Conservation (phyloP, 2,329 filamentous ascomycete species). For the Trichoderma simmonsii region DNA sequence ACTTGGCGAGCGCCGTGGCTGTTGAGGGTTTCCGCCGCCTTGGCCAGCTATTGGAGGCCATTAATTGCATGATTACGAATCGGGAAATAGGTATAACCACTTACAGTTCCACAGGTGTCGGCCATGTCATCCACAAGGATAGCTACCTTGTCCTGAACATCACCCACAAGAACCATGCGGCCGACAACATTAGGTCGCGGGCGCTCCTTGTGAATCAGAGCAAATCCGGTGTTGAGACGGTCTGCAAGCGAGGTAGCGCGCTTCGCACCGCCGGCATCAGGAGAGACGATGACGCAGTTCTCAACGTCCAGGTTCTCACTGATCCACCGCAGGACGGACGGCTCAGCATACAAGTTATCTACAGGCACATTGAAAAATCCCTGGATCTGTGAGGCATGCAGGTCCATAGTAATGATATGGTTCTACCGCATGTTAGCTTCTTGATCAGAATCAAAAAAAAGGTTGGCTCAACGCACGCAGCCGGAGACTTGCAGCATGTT, state of each 20-base stretch:
- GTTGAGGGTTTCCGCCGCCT: slow-evolving; percentile 86
- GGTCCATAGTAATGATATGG: slow-evolving; percentile 85
- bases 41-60: slow-evolving; percentile 47
- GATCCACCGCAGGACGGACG: slow-evolving; percentile 88
- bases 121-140: slow-evolving; percentile 99
- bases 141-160: slow-evolving; percentile 84
- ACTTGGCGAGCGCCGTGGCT: slow-evolving; percentile 83
- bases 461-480: slow-evolving; percentile 46
- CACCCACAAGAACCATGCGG: slow-evolving; percentile 90
- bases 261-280: slow-evolving; percentile 92
- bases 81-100: neutral
- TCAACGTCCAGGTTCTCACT: slow-evolving; percentile 75
- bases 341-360: slow-evolving; percentile 86
- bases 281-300: slow-evolving; percentile 90
- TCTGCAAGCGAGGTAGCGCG: slow-evolving; percentile 91
- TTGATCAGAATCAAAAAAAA: neutral
- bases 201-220: slow-evolving; percentile 95
- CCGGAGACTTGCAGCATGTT: slow-evolving; percentile 97
- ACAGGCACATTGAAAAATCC: slow-evolving; percentile 86
- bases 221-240: slow-evolving; percentile 83
- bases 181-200: slow-evolving; percentile 82
- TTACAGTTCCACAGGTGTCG: slow-evolving; percentile 80
- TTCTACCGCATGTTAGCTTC: slow-evolving; percentile 30
- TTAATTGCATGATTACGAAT: neutral
- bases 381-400: slow-evolving; percentile 90